These are phyloP conservation scores for Cucurbita pepo DNA, from an alignment of 306 rosid species.

Conservation along the genomic window DNA sequence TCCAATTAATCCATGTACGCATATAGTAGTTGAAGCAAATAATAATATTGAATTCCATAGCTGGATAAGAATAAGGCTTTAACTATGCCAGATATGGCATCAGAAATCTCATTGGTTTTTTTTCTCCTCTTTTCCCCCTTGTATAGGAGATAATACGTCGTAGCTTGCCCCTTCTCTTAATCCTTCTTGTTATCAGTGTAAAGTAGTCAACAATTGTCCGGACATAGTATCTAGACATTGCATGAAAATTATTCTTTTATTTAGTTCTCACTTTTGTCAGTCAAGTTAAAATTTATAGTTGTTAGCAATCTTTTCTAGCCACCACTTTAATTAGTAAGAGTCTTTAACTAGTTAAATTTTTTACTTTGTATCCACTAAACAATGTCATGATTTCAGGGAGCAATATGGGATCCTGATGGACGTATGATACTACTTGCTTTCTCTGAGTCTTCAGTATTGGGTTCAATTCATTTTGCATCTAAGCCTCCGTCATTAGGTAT, in stretches of 20 bases:
- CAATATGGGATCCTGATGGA: constrained; percentile 96
- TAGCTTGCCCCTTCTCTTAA: background rate
- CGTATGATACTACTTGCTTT: constrained; percentile 79
- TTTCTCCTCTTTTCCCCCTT: too few species aligned
- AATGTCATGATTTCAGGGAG: constrained; percentile 41
- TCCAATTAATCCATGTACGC: background rate
- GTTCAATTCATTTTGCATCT: constrained; percentile 88
- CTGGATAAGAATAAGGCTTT: background rate
- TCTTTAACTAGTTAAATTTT: background rate
- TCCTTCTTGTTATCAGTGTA: background rate
- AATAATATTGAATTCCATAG: background rate
- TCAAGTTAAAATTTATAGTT: background rate
- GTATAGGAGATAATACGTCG: too few species aligned
- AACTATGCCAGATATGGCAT: background rate
- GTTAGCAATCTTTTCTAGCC: background rate
- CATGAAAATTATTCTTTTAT: background rate
- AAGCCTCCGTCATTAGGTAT: constrained; percentile 92
- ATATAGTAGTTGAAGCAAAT: background rate
- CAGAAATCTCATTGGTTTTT: background rate
- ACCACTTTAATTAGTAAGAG: background rate
- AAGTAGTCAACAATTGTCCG: background rate
- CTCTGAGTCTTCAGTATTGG: constrained; percentile 72
- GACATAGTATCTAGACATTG: background rate
- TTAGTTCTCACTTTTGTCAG: background rate
- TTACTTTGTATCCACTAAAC: background rate